Conservation (phyloP, 1,284 basidiomycete genomes). For the Rhodotorula sp. region DNA sequence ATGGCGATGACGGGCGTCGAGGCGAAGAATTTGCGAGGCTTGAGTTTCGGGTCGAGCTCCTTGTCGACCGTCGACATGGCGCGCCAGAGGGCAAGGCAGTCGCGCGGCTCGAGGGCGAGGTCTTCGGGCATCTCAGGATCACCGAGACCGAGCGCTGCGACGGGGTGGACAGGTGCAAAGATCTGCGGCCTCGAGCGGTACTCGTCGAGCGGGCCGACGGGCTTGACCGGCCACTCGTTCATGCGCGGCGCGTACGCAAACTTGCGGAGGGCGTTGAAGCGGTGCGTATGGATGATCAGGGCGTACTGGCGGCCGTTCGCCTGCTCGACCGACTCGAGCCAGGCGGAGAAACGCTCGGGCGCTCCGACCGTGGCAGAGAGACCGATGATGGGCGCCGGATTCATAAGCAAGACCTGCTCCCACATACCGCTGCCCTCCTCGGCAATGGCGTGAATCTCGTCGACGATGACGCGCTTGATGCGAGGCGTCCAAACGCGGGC, state of each 20-base stretch:
- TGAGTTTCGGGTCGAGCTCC: slow-evolving; percentile 49
- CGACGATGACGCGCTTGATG: slow-evolving; percentile 65
- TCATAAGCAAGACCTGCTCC: slow-evolving; percentile 52
- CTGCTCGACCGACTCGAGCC: slow-evolving; percentile 62
- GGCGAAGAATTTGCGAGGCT: slow-evolving; percentile 56
- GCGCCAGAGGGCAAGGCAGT: slow-evolving; percentile 57
- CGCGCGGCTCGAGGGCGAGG: slow-evolving; percentile 60
- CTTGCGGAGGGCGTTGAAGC: slow-evolving; percentile 69
- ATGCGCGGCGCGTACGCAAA: slow-evolving; percentile 55
- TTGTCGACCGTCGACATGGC: slow-evolving; percentile 49
- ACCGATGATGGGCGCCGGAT: slow-evolving; percentile 60
- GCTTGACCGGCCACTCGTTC: slow-evolving; percentile 27
- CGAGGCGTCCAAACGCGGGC: slow-evolving; percentile 62
- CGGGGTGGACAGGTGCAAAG: slow-evolving; percentile 59
- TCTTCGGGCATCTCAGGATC: slow-evolving; percentile 58
- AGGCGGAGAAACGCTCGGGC: slow-evolving; percentile 62
- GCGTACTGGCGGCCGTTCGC: slow-evolving; percentile 60
- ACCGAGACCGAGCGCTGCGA: slow-evolving; percentile 58
- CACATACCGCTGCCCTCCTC: slow-evolving; percentile 65
- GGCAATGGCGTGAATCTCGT: slow-evolving; percentile 69
- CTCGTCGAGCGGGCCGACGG: slow-evolving; percentile 37
- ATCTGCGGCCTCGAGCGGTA: slow-evolving; percentile 28
- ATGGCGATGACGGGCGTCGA: slow-evolving; percentile 50
- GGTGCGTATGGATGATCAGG: slow-evolving; percentile 62
- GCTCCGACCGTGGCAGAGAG: slow-evolving; percentile 67